These are phyloP conservation scores for Tricholoma terreum DNA, from an alignment of 768 basidiomycete species.

Conservation along the genomic window DNA sequence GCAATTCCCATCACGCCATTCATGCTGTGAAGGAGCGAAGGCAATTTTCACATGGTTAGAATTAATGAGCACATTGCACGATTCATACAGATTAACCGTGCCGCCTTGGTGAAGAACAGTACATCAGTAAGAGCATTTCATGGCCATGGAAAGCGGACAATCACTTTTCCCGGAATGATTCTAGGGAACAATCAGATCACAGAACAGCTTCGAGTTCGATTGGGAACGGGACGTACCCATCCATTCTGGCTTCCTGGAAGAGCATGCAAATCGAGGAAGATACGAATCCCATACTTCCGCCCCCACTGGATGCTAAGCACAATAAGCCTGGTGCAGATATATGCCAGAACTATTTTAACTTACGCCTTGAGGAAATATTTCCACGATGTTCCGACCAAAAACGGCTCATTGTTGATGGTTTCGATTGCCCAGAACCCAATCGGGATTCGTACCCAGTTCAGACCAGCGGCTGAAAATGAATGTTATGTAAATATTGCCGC, in stretches of 20 bases:
- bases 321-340: constrained; percentile 14
- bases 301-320: constrained; percentile 71
- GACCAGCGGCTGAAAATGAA: constrained; percentile 59
- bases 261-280: constrained; percentile 77
- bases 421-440: constrained; percentile 88
- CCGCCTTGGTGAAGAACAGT: constrained; percentile 4
- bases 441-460: constrained; percentile 82
- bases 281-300: constrained; percentile 85
- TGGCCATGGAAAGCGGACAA: neutral
- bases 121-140: neutral
- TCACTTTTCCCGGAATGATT: constrained; percentile 35
- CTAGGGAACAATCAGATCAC: constrained; percentile 20
- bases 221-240: constrained; percentile 12
- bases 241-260: constrained; percentile 82
- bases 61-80: constrained; percentile 33
- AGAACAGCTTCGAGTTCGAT: neutral
- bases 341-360: constrained; percentile 3
- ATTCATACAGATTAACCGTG: constrained; percentile 12
- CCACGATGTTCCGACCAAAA: constrained; percentile 72
- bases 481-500: constrained; percentile 61
- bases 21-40: constrained; percentile 6
- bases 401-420: constrained; percentile 72
- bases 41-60: constrained; percentile 47
- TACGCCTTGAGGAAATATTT: constrained; percentile 48
- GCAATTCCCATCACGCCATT: constrained; percentile 80